These are phyloP conservation scores for Crithidia bombi DNA, from an alignment of 208 protist genomes.

Conservation along the genomic window DNA sequence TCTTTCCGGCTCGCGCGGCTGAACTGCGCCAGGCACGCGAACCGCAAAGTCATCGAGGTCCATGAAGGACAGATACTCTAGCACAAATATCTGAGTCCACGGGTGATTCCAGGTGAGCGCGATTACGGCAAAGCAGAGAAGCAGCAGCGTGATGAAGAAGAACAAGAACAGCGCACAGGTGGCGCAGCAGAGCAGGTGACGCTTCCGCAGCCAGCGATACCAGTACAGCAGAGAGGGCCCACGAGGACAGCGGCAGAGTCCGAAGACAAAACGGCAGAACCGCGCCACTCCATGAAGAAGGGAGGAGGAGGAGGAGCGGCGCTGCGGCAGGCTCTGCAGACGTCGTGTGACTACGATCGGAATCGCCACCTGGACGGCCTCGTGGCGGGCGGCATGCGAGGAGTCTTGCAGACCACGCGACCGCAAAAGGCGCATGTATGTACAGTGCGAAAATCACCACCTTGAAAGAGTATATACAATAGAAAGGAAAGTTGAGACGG, in stretches of 20 bases:
- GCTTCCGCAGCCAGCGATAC: slow-evolving; percentile 19
- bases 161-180: neutral
- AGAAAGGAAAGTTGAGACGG: too few relatives aligned
- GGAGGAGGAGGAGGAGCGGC: neutral
- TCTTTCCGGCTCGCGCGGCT: slow-evolving; percentile 25
- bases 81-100: slow-evolving; percentile 17
- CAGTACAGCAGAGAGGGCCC: neutral
- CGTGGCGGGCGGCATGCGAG: neutral
- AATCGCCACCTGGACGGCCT: slow-evolving; percentile 5
- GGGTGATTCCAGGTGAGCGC: slow-evolving; percentile 22
- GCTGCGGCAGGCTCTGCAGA: neutral
- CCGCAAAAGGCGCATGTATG: slow-evolving; percentile 15
- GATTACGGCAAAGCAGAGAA: slow-evolving; percentile 3
- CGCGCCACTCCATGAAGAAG: neutral
- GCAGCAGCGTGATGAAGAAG: slow-evolving; percentile 13
- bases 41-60: neutral
- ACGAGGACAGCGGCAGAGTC: neutral
- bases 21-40: slow-evolving; percentile 10
- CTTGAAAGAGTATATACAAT: neutral
- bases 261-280: neutral
- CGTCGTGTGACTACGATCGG: neutral
- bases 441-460: neutral
- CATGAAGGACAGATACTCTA: slow-evolving; percentile 6
- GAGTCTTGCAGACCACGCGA: slow-evolving; percentile 1
- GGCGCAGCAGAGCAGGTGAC: slow-evolving; percentile 2